A percentile compares a stretch with the other conserved stretches of the same genome.
These are phyloP conservation scores for Alternaria atra DNA, from an alignment of 2,329 filamentous ascomycete species.

Conservation along the genomic window DNA sequence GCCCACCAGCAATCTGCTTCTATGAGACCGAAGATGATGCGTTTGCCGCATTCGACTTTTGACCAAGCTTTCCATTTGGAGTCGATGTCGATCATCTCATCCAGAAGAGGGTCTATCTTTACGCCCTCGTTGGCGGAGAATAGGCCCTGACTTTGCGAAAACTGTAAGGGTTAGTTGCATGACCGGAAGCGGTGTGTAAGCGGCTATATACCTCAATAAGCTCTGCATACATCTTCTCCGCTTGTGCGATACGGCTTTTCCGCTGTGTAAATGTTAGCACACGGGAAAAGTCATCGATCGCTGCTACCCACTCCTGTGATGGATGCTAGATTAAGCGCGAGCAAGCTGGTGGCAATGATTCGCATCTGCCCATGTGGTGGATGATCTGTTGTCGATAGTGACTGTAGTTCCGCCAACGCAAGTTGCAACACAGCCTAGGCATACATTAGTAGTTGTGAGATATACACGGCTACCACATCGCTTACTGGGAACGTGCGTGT, in stretches of 20 bases:
- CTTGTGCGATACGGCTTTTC: conserved; percentile 56
- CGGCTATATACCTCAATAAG: conserved; percentile 53
- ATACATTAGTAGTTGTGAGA: neutral
- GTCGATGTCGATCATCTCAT: conserved; percentile 56
- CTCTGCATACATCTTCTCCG: conserved; percentile 61
- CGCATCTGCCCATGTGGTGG: conserved; percentile 56
- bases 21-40: conserved; percentile 58
- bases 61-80: conserved; percentile 63
- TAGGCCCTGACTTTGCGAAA: conserved; percentile 60
- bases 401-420: conserved; percentile 55
- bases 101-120: conserved; percentile 52
- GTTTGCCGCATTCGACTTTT: conserved; percentile 61
- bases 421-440: conserved; percentile 49
- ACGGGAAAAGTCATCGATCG: too few species aligned
- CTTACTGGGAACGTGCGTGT: conserved; percentile 56
- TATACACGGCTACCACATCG: neutral
- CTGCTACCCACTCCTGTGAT: conserved; percentile 55
- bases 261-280: conserved; percentile 34
- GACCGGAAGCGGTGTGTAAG: neutral
- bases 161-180: conserved; percentile 37
- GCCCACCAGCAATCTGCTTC: conserved; percentile 60
- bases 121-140: conserved; percentile 58
- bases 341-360: conserved; percentile 58
- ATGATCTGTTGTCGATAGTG: conserved; percentile 52
- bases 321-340: conserved; percentile 61